These are phyloP conservation scores for Nidula microcarpa DNA, from an alignment of 768 basidiomycete species.

Conservation along the genomic window DNA sequence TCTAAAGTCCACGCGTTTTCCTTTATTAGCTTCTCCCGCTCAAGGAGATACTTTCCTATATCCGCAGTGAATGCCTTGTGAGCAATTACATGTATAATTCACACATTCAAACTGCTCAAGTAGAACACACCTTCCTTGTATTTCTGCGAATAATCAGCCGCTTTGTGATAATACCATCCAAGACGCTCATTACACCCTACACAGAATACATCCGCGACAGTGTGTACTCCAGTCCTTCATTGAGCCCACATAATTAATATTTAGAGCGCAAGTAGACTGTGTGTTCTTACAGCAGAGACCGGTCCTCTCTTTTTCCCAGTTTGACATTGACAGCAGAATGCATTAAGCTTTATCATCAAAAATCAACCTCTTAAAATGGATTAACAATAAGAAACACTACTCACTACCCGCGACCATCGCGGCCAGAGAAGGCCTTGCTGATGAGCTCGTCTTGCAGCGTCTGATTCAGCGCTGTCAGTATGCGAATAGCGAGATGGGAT, in stretches of 20 bases:
- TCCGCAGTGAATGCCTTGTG: not conserved
- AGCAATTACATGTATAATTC: too few relatives aligned
- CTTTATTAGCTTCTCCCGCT: constrained; percentile 76
- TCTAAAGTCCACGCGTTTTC: constrained; percentile 79
- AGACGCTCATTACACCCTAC: constrained; percentile 74
- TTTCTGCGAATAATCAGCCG: constrained; percentile 72
- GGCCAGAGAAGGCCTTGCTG: constrained; percentile 80
- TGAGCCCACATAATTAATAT: not conserved
- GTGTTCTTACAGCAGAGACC: constrained; percentile 57
- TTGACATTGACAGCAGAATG: constrained; percentile 76
- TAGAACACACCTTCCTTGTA: constrained; percentile 72
- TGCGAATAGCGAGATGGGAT: not conserved
- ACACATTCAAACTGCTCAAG: too few relatives aligned
- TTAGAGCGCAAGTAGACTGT: not conserved
- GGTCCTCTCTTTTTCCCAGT: constrained; percentile 70
- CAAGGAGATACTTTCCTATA: constrained; percentile 76
- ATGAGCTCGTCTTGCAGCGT: constrained; percentile 81
- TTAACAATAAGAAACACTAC: constrained; percentile 20
- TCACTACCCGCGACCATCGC: constrained; percentile 80
- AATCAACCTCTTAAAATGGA: not conserved
- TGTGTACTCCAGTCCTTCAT: constrained; percentile 72
- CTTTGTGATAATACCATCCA: constrained; percentile 84
- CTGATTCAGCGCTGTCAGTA: not conserved
- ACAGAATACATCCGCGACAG: constrained; percentile 79
- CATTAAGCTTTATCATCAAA: constrained; percentile 49